Evolutionary conservation across 2,329 filamentous ascomycete species (phyloP).

Genomic region (Sporothrix brunneoviolacea): DNA sequence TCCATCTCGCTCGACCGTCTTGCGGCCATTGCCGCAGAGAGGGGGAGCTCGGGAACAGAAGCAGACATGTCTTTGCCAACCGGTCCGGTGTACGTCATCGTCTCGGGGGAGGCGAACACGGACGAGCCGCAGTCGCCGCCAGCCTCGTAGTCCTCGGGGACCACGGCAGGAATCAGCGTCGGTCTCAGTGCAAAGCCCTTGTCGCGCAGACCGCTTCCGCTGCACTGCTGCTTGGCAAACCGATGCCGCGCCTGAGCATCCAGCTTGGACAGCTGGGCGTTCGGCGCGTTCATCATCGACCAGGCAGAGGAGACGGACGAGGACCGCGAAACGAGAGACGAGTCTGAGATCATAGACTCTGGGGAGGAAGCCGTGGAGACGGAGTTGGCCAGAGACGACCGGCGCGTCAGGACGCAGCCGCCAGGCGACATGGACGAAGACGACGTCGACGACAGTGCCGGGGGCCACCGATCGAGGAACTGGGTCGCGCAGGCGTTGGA

Average conservation of each 20-base stretch:
- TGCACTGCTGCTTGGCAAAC: slow-evolving; percentile 49
- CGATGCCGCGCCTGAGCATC: slow-evolving; percentile 59
- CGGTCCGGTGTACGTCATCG: slow-evolving; percentile 41
- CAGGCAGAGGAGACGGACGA: slow-evolving; percentile 60
- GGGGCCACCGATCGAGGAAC: slow-evolving; percentile 46
- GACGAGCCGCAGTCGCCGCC: slow-evolving; percentile 30
- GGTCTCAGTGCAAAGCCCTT: slow-evolving; percentile 45
- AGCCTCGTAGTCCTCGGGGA: slow-evolving; percentile 48
- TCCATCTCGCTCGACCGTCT: slow-evolving; percentile 43
- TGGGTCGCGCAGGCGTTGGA: slow-evolving; percentile 40
- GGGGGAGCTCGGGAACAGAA: slow-evolving; percentile 37
- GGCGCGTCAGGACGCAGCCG: slow-evolving; percentile 43
- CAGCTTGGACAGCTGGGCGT: slow-evolving; percentile 38
- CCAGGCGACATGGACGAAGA: slow-evolving; percentile 45
- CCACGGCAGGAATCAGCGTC: slow-evolving; percentile 41
- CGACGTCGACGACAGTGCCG: slow-evolving; percentile 18
- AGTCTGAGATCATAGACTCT: slow-evolving; percentile 61
- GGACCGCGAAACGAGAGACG: slow-evolving; percentile 54
- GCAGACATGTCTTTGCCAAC: slow-evolving; percentile 42
- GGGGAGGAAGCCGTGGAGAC: slow-evolving; percentile 58
- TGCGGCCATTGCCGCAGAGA: slow-evolving; percentile 39
- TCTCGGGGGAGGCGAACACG: slow-evolving; percentile 50
- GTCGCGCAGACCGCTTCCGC: slow-evolving; percentile 14
- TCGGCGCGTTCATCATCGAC: slow-evolving; percentile 54
- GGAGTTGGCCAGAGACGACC: slow-evolving; percentile 57